Conservation (phyloP, 2,329 filamentous ascomycete genomes). For the Colletotrichum phormii region DNA sequence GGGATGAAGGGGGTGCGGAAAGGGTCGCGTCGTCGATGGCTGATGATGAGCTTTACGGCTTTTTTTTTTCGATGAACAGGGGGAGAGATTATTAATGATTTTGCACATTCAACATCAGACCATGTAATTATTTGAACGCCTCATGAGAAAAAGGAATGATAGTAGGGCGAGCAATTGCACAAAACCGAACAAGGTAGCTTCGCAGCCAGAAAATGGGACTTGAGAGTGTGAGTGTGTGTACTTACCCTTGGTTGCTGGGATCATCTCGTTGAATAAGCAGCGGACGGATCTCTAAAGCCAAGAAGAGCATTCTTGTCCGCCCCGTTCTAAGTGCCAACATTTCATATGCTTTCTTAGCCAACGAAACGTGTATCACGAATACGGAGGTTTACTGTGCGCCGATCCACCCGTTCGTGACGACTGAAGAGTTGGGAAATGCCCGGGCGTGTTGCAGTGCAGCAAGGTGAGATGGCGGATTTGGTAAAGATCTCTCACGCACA, state of each 20-base stretch:
- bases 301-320: background rate
- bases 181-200: background rate
- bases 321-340: background rate
- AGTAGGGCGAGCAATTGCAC: too few species aligned
- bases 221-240: background rate
- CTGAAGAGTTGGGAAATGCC: background rate
- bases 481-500: background rate
- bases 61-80: background rate
- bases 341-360: background rate
- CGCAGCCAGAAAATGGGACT: background rate
- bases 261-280: background rate
- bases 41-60: background rate
- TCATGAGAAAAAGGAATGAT: background rate
- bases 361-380: background rate
- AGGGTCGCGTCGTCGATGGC: too few species aligned
- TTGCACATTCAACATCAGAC: background rate
- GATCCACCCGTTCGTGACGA: background rate
- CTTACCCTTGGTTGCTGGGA: background rate
- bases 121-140: background rate
- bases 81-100: background rate
- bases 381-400: background rate
- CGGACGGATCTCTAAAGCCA: background rate
- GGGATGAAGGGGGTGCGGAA: too few species aligned
- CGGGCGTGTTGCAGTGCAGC: background rate
- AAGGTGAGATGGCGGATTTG: background rate